Evolutionary conservation across 176 grass and related monocot genomes (phyloP).

Genomic region (barley (Hordeum vulgare)): DNA sequence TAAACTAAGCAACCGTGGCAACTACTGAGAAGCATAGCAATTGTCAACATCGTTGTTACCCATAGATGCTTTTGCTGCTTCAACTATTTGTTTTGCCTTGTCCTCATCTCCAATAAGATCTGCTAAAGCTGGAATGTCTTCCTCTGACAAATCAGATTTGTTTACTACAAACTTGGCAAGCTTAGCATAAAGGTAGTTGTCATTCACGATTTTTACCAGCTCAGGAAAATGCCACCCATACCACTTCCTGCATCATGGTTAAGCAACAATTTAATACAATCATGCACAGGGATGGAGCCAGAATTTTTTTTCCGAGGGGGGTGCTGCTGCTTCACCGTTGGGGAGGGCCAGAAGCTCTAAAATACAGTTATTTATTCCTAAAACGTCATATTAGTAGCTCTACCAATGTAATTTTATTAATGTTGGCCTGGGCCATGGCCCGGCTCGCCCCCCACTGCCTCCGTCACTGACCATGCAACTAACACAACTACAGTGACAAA

Average conservation of each 20-base stretch:
- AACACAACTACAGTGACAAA: background rate
- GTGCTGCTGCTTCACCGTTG: too few relatives aligned
- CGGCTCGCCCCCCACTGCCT: too few relatives aligned
- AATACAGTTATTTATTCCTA: too few relatives aligned
- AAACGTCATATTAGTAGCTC: too few relatives aligned
- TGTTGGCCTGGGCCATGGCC: too few relatives aligned
- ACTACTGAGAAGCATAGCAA: background rate
- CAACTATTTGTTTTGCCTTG: slow-evolving; percentile 80
- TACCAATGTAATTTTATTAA: too few relatives aligned
- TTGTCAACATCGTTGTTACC: slow-evolving; percentile 26
- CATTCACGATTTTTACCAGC: slow-evolving; percentile 70
- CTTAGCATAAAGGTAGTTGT: slow-evolving; percentile 84
- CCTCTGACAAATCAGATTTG: slow-evolving; percentile 64
- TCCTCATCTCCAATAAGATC: slow-evolving; percentile 79
- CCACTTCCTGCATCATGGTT: slow-evolving; percentile 57
- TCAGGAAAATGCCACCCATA: slow-evolving; percentile 87
- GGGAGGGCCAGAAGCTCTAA: too few relatives aligned
- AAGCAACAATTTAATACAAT: background rate
- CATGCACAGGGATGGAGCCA: too few relatives aligned
- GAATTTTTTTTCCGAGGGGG: too few relatives aligned
- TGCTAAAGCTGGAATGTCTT: slow-evolving; percentile 57
- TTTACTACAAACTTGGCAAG: slow-evolving; percentile 63
- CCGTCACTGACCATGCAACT: background rate
- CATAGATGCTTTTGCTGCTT: slow-evolving; percentile 90
- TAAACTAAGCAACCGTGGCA: background rate